phyloP scores from a whole-genome alignment of 768 basidiomycete genomes.

The Psilocybe sp. region DNA sequence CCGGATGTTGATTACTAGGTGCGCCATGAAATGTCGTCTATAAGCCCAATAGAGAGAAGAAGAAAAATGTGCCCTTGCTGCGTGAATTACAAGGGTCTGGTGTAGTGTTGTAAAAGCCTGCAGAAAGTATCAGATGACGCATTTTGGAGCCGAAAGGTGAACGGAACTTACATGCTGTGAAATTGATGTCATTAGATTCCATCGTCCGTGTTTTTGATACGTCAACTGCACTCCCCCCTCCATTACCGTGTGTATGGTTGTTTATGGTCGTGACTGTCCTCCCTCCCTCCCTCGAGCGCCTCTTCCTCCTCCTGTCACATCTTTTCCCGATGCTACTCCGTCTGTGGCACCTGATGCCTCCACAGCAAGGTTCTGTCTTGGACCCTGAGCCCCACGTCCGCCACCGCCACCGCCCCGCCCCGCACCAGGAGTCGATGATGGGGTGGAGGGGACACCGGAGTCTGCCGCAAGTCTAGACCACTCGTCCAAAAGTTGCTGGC shows the following conservation, averaged over 20 bases:
- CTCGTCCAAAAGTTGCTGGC: slow-evolving; percentile 64
- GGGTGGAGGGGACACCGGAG: slow-evolving; percentile 22
- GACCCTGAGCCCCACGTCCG: no score
- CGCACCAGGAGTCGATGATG: neutral
- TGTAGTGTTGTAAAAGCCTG: slow-evolving; percentile 27
- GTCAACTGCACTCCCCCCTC: neutral
- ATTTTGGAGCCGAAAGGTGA: neutral
- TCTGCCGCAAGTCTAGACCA: slow-evolving; percentile 40
- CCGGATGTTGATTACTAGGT: neutral
- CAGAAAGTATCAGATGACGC: slow-evolving; percentile 6
- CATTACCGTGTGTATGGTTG: neutral
- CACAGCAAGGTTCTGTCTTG: no score
- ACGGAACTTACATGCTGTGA: neutral
- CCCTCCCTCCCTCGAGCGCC: neutral
- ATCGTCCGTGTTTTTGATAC: neutral
- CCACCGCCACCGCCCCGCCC: neutral
- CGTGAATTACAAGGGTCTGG: slow-evolving; percentile 48
- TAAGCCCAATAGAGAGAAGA: slow-evolving; percentile 13
- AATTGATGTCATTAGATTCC: no score
- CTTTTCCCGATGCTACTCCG: no score
- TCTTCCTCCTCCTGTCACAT: no score
- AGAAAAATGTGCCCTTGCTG: slow-evolving; percentile 41
- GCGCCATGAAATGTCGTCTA: neutral
- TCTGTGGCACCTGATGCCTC: no score
- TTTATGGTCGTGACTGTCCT: neutral